Base-by-base conservation (phyloP, 495 filamentous ascomycete genomes). In the Cercophora scortea region DNA sequence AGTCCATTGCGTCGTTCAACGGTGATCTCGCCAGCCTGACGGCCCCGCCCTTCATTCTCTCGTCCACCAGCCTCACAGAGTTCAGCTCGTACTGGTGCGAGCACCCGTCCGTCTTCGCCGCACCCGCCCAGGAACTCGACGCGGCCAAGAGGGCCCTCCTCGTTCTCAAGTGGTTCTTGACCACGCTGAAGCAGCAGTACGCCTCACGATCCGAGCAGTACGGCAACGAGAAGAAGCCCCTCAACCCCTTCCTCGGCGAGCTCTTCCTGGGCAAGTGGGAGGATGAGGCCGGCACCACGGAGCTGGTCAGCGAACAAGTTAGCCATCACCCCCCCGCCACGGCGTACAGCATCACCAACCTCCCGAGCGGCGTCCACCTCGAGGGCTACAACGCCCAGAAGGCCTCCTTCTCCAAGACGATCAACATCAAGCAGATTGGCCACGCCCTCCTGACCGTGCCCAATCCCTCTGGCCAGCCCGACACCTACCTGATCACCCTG, bases 301-400 rank as follows among this genome's bases (percentile, higher is more conserved):
- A 77, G 42, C 65, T 90, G 52, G 66, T 77, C 51, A 72, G 65
- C 61, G 71, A 97, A 85, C 70, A 61, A 85, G 89, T 67, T 77
- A 95, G 89, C 73, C 93, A 97, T 61, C 93, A 98, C 62, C 93
- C 94, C n/a, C 93, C 94, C 10, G 90, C 89, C 32, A 98, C 94
- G 8, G 94, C 92, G 4, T 97, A 96, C 67, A 85, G 84, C 51
- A 94, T 97, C 59, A 85, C 79, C 67, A 97, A 98, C 67, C 70
- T 84, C 17, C 80, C 91, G 54, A 80, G 91, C 53, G 87, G 89
- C 35, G 80, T 98, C 33, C 83, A 87, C 71, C 77, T 98, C 4
- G 83, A 95, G 78, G 93, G 94, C 51, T 96, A 96, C 72, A 96
- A 96, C 59, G 94, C 88, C n/a, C 94, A 96, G 62, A 97, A 96